Base-by-base conservation (phyloP, 176 grass and related monocot species). In the Ampelocalamus luodianensis region DNA sequence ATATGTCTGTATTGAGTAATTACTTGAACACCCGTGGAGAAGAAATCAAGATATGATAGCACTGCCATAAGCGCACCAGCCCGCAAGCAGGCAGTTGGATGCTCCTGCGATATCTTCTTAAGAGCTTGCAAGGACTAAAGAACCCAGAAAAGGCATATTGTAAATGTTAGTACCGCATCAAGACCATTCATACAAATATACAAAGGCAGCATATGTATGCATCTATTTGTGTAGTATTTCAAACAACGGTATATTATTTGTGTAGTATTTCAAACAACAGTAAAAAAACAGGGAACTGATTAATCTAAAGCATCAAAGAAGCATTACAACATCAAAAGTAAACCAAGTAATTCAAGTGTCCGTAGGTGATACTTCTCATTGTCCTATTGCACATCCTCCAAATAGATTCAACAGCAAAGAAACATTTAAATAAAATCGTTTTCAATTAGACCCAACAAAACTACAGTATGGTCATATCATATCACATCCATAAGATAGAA, bases 31-130 rank as follows among this genome's bases (percentile, higher is more conserved):
- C 95, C 95, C 26, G 92, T 97, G 8, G 92, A 93, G 85, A 97
- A 97, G 51, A 97, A 97, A 74, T 97, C 95, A 36, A 97, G 95
- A 86, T 97, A 97, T 51, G 95, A 97, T 11, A 97, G 85, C 44
- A 97, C 95, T 32, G 92, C 95, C 95, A 97, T 97, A 76, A 97
- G 90, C 1, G 95, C 95, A 76, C 95, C 95, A 88, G 95, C 95
- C 39, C 95, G 87, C 74, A 97, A 91, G 67, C 95, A 97, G 73
- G 92, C 90, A 81, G 95, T 97, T 46, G 95, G 95, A 75, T 97
- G 92, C 76, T 97, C 95, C 83, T 88, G 90, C 4, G 95, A 97
- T 86, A 97, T 94, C 91, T 93, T 97, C 85, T 93, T 94, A 51
- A 97, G 90, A 79, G 95, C 95, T 97, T 97, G 95, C 79, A 97